These are phyloP conservation scores for Pseudoscleropodium purum DNA, from an alignment of 225 moss, liverwort and hornwort species.

Conservation along the genomic window DNA sequence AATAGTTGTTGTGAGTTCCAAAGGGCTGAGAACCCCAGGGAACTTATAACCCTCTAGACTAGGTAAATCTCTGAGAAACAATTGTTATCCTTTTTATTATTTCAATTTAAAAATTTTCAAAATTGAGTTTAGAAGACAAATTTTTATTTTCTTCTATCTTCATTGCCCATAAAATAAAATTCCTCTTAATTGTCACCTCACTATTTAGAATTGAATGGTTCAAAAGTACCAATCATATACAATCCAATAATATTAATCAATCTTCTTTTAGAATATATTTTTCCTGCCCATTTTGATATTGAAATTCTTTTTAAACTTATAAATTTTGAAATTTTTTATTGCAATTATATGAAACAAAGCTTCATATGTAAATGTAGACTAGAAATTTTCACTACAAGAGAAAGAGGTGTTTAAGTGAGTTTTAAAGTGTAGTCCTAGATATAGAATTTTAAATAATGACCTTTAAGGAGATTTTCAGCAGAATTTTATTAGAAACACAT, in stretches of 20 bases:
- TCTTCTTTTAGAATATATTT: too few species aligned
- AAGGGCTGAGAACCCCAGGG: too few species aligned
- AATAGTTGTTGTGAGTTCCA: too few species aligned
- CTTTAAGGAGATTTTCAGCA: too few species aligned
- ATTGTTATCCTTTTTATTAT: background rate
- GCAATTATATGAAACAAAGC: background rate
- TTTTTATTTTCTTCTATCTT: background rate
- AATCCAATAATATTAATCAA: background rate
- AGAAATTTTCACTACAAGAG: too few species aligned
- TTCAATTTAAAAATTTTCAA: background rate
- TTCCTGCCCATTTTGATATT: fast-evolving
- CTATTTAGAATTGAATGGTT: background rate
- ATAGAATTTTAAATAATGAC: too few species aligned
- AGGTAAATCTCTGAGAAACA: background rate
- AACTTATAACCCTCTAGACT: too few species aligned
- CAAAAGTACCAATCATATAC: background rate
- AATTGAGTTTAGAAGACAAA: background rate
- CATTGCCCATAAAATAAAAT: background rate
- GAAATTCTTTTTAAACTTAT: background rate
- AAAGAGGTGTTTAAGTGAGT: too few species aligned
- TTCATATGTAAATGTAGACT: background rate
- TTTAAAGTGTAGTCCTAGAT: too few species aligned
- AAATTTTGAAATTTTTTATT: background rate
- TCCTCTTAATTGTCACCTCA: background rate
- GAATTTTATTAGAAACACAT: too few species aligned